Evolutionary conservation across 768 basidiomycete species (phyloP).

Genomic region (Boletus insuetus): DNA sequence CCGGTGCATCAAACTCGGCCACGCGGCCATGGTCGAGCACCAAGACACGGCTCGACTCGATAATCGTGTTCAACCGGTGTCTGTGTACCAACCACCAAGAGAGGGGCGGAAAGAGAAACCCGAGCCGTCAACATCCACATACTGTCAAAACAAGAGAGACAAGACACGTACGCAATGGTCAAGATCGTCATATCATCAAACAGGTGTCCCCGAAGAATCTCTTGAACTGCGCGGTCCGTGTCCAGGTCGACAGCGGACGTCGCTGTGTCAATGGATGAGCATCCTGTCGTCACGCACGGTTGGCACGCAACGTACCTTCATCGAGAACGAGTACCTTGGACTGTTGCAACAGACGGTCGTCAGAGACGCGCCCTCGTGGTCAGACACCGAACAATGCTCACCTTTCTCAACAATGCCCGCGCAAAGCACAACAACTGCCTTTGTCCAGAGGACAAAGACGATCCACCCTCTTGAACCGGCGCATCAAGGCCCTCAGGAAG

Average conservation of each 20-base stretch:
- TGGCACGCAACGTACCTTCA: slow-evolving; percentile 57
- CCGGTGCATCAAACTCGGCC: slow-evolving; percentile 78
- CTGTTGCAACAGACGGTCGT: slow-evolving; percentile 31
- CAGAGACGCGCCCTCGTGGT: background rate
- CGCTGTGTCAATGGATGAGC: slow-evolving; percentile 39
- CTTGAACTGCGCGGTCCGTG: slow-evolving; percentile 86
- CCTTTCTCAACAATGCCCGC: slow-evolving; percentile 76
- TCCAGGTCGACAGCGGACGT: slow-evolving; percentile 90
- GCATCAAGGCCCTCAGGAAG: slow-evolving; percentile 71
- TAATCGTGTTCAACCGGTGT: slow-evolving; percentile 80
- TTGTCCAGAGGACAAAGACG: slow-evolving; percentile 82
- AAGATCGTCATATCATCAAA: slow-evolving; percentile 80
- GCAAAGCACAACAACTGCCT: slow-evolving; percentile 88
- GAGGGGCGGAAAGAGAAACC: background rate
- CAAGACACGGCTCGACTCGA: slow-evolving; percentile 76
- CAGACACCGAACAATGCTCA: slow-evolving; percentile 17
- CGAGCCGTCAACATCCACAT: background rate
- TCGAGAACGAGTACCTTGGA: slow-evolving; percentile 91
- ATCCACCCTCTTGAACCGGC: slow-evolving; percentile 71
- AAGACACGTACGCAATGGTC: slow-evolving; percentile 70
- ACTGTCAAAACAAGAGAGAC: background rate
- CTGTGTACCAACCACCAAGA: slow-evolving; percentile 29
- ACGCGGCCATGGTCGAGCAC: slow-evolving; percentile 83
- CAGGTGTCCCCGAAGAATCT: slow-evolving; percentile 76
- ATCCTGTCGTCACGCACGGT: background rate